Evolutionary conservation across 176 grass and related monocot species (phyloP), one percentile per base, ranked within the genome.

Genomic region (Guadua angustifolia): DNA sequence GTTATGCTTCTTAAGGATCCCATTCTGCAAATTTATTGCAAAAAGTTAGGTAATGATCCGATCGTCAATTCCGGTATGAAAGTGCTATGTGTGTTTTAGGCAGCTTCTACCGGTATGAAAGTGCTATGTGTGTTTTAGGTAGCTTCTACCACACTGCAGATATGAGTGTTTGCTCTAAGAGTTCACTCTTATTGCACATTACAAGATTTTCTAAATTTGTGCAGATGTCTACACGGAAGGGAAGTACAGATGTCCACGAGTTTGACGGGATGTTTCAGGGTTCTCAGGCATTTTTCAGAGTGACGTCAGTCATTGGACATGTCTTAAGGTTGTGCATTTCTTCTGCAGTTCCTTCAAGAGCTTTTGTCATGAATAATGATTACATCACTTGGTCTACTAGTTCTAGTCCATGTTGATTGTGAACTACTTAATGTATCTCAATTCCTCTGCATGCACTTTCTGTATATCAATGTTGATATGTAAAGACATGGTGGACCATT

Each of bases 261-360:
- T 98, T 98, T 87, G 95, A 95, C 3, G 95, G 87, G 22, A 65
- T 78, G 64, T 95, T 98, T 88, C 88, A 64, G 51, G 93, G 91
- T 52, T 58, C 75, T 66, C 77, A 79, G 73, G 91, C 49, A 71
- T 79, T 83, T 73, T 98, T 85, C 64, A 98, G 86, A 87, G 95
- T 98, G 76, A 95, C 95, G 74, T 95, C 95, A 84, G 92, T 95
- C 38, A 98, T 98, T 70, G 95, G 92, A 60, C 95, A 98, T 79
- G 89, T 98, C 35, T 91, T 98, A 69, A 95, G 95, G 95, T 97
- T 58, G 25, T 55, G 33, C 25, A 61, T 84, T 24, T 29, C 3
- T 82, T 85, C 46, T 50, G 53, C 44, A 43, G 9, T 65, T 80
- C 22, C 43, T 33, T 29, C 40, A 47, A 60, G 18, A 79, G 26